Percentiles rank a stretch among this genome's conserved stretches.
These are phyloP conservation scores for Chaetoscypha palmicola DNA, from an alignment of 2,329 filamentous ascomycete genomes.

Conservation along the genomic window DNA sequence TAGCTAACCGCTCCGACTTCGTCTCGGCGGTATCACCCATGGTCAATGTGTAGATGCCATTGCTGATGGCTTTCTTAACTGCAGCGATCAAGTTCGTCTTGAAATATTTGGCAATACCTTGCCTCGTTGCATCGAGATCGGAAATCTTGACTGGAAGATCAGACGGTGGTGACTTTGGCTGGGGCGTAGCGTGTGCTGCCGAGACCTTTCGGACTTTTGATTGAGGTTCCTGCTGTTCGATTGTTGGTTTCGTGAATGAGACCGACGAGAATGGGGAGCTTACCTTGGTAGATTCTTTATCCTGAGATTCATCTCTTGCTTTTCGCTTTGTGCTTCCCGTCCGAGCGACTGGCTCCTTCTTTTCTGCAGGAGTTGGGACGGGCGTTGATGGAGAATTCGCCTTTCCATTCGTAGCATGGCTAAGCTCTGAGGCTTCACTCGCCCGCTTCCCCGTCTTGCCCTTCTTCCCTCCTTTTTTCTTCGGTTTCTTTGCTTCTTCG, in stretches of 20 bases:
- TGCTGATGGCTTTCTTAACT: conserved; percentile 60
- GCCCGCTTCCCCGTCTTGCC: conserved; percentile 47
- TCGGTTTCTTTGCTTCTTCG: conserved; percentile 43
- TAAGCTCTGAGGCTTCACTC: conserved; percentile 52
- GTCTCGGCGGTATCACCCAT: conserved; percentile 56
- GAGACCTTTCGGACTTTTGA: conserved; percentile 49
- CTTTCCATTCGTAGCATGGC: conserved; percentile 34
- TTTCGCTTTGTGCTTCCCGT: conserved; percentile 48
- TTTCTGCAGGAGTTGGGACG: conserved; percentile 16
- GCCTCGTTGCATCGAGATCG: conserved; percentile 56
- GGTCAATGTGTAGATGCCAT: conserved; percentile 54
- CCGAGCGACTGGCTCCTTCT: conserved; percentile 36
- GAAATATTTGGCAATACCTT: conserved; percentile 62
- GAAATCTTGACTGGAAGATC: conserved; percentile 45
- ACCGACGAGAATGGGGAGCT: conserved; percentile 11
- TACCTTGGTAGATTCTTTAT: conserved; percentile 43
- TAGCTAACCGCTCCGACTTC: conserved; percentile 61
- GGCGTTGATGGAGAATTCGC: conserved; percentile 24
- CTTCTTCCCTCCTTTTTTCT: conserved; percentile 53
- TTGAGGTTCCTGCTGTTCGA: conserved; percentile 36
- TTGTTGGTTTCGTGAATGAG: conserved; percentile 7
- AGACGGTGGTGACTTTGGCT: conserved; percentile 17
- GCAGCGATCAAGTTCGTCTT: conserved; percentile 61
- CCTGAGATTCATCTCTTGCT: conserved; percentile 48
- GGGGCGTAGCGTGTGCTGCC: conserved; percentile 37